Base-by-base conservation (phyloP, 495 filamentous ascomycete genomes). In the Annulohypoxylon nitens region DNA sequence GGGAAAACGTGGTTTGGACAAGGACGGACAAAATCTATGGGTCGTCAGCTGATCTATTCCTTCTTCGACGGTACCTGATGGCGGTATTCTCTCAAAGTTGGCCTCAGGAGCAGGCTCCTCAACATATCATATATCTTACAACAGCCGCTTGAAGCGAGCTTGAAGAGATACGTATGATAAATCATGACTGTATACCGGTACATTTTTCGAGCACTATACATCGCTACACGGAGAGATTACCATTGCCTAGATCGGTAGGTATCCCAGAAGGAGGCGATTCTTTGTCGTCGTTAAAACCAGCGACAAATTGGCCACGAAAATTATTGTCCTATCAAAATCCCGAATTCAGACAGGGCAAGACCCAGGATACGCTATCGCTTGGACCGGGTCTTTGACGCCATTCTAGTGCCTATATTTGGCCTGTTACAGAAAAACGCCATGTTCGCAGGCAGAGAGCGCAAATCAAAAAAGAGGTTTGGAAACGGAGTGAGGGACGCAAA, bases 1-100 rank as follows among this genome's bases (percentile, higher is more conserved):
- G 72, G 72, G 67, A 75, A 70, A 75, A 75, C 67, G 72, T 74
- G 71, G 71, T 61, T 33, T 30, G 51, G 41, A 62, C 66, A 66
- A 50, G 57, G 58, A 64, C 53, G 54, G 55, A 48, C 23, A 47
- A 69, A 69, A 63, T 67, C 47, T 63, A 53, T 64, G 72, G 67
- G 72, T 67, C 72, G 67, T 51, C 43, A 75, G 72, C n/a, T 67
- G 67, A 74, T 74, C 71, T 65, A 47, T 64, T 61, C 61, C 62
- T 1, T 61, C 37, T 70, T 53, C 50, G 45, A 64, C 41, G 48
- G 48, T 66, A 67, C 59, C 62, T 64, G 57, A 67, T 41, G 30
- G 20, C 43, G 11, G 59, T 43, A 23, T 33, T 43, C 58, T 20
- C 26, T 30, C 59, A 37, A 33, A 36, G 51, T 64, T 33, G 18